Percentiles rank a stretch among this genome's conserved stretches.
These are phyloP conservation scores for Penicillium olsonii DNA, from an alignment of 2,329 filamentous ascomycete species.

Conservation along the genomic window DNA sequence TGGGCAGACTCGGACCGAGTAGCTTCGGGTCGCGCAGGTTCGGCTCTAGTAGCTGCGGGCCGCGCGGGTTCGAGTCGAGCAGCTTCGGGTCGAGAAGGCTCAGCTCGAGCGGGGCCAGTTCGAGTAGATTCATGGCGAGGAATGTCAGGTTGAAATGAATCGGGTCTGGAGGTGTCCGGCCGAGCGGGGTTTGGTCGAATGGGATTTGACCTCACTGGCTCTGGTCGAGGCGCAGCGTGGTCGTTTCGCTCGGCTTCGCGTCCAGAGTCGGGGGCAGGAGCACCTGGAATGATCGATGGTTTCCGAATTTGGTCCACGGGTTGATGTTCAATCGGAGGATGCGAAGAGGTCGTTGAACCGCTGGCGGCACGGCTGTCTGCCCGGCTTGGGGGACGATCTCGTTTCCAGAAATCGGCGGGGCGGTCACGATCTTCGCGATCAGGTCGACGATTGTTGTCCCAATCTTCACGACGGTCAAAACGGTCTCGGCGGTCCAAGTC, in stretches of 20 bases:
- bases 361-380: conserved; percentile 32
- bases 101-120: not conserved
- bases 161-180: too few relatives aligned
- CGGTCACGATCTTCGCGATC: conserved; percentile 34
- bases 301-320: conserved; percentile 29
- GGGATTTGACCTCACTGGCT: conserved; percentile 5
- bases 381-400: conserved; percentile 40
- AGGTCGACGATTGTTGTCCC: conserved; percentile 25
- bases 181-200: conserved; percentile 20
- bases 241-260: conserved; percentile 29
- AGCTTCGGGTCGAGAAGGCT: not conserved
- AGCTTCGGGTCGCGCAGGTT: not conserved
- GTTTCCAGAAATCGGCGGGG: conserved; percentile 39
- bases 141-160: too few relatives aligned
- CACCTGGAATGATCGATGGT: conserved; percentile 14
- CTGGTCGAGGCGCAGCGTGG: conserved; percentile 20
- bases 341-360: conserved; percentile 23
- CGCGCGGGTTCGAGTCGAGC: not conserved
- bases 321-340: conserved; percentile 23
- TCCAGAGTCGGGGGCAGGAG: conserved; percentile 27
- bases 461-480: conserved; percentile 34
- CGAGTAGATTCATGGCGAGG: not conserved
- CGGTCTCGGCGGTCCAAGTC: conserved; percentile 38
- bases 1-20: conserved; percentile 19
- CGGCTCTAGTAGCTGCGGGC: not conserved